Evolutionary conservation across 2,329 filamentous ascomycete genomes (phyloP), one percentile per base, ranked within the genome.

Genomic region (Colletotrichum truncatum): DNA sequence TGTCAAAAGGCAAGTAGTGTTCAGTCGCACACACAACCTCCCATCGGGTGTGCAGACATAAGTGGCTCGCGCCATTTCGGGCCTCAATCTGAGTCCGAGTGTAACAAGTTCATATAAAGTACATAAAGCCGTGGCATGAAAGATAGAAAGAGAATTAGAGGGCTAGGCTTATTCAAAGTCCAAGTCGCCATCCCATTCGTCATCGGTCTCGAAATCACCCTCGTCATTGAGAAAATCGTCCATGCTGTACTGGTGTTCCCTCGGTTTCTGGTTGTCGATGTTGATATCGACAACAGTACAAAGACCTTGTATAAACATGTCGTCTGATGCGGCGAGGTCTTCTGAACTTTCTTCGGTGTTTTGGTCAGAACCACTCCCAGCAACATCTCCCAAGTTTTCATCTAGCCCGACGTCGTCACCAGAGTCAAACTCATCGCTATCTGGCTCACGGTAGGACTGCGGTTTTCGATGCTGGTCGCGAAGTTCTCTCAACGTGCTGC

Each of bases 191-290:
- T 88, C 83, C 87, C 84, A 87, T 28, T 87, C 85, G 1, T 81
- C 85, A 76, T 87, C 85, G 3, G 80, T 81, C 36, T 87, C 83
- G 34, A 87, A 85, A 61, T 86, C 84, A 4, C 82, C 83, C 3
- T 81, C 78, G 2, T 75, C 76, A 76, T 91, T 77, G 12, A 92
- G 76, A 70, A 95, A 94, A 73, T 95, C 91, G 1, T 85, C 87
- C 81, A 93, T 92, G 21, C 84, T 85, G 68, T 85, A 92, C 66
- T 91, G 88, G 23, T 85, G 79, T 77, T 93, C 92, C 3, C 84
- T 84, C 5, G 89, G 89, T 66, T 93, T 89, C 73, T 92, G 86
- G 73, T 94, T 94, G 76, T 94, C 92, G 69, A 94, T 89, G 45
- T 87, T 81, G 43, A 94, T 85, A 65, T 91, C 86, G 16, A 94